A percentile compares a stretch with the other conserved stretches of the same genome.
These are phyloP conservation scores for Kokia cookei DNA, from an alignment of 441 rosid genomes.

Conservation along the genomic window DNA sequence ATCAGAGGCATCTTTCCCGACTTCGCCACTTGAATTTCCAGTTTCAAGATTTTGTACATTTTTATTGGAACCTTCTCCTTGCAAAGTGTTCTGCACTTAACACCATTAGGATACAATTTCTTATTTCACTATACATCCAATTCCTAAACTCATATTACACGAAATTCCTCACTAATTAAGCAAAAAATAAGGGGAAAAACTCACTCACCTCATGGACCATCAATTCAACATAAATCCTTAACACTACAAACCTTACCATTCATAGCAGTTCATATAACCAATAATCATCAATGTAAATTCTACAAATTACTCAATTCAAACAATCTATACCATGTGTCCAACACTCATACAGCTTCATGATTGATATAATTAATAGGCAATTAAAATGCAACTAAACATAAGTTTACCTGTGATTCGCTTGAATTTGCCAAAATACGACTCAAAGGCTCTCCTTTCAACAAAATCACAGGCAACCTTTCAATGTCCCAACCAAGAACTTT, in stretches of 20 bases:
- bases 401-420: slow-evolving; percentile 15
- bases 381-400: not conserved
- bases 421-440: slow-evolving; percentile 22
- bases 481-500: slow-evolving; percentile 79
- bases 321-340: not conserved
- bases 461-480: slow-evolving; percentile 42
- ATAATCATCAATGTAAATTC: not conserved
- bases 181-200: not conserved
- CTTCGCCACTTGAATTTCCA: not conserved
- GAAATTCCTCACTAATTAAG: not conserved
- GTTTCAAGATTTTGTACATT: not conserved
- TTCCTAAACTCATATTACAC: not conserved
- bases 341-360: not conserved
- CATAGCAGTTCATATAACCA: not conserved
- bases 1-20: not conserved
- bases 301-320: not conserved
- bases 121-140: not conserved
- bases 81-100: not conserved
- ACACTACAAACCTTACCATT: not conserved
- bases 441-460: slow-evolving; percentile 36
- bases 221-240: not conserved
- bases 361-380: not conserved
- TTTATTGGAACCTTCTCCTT: not conserved
- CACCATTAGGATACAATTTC: not conserved
- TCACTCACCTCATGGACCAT: not conserved